phyloP scores from a whole-genome alignment of 305 asterid genomes.

The Fraxinus albicans region DNA sequence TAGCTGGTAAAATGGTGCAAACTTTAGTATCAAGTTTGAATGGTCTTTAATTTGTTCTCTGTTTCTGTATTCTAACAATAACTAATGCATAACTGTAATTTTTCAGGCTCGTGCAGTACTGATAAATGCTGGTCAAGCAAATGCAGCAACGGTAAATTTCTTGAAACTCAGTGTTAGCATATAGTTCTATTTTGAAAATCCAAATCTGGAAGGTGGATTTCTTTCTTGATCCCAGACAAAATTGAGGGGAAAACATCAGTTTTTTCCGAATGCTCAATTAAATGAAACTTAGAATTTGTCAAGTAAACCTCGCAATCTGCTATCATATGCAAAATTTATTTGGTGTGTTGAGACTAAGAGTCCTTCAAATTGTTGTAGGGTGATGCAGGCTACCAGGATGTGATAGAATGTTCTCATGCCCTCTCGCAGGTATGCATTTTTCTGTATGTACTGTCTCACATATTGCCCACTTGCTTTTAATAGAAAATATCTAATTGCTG shows the following conservation, averaged over 20 bases:
- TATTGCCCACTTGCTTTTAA: not conserved
- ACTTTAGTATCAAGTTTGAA: not conserved
- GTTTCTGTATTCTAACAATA: not conserved
- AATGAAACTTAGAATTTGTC: not conserved
- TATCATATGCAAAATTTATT: not conserved
- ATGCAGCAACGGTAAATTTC: conserved; percentile 88
- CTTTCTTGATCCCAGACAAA: not conserved
- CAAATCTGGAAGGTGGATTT: not conserved
- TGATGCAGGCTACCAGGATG: conserved; percentile 94
- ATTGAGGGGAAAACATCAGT: not conserved
- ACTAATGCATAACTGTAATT: conserved; percentile 23
- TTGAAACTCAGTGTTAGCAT: conserved; percentile 16
- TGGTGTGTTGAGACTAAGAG: conserved; percentile 19
- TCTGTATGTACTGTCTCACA: conserved; percentile 1
- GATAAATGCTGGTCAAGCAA: conserved; percentile 99
- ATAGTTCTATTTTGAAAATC: conserved; percentile 3
- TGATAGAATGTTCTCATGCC: conserved; percentile 73
- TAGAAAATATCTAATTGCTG: conserved; percentile 23
- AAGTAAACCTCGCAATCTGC: conserved; percentile 1
- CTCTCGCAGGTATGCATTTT: conserved; percentile 62
- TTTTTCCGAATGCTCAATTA: not conserved
- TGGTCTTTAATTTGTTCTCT: not conserved
- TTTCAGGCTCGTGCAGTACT: conserved; percentile 94
- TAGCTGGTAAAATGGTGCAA: not conserved
- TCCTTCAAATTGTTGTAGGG: conserved; percentile 56